phyloP scores from a whole-genome alignment of 1,139 yeast species.

The Blastobotrys buckinghamii region DNA sequence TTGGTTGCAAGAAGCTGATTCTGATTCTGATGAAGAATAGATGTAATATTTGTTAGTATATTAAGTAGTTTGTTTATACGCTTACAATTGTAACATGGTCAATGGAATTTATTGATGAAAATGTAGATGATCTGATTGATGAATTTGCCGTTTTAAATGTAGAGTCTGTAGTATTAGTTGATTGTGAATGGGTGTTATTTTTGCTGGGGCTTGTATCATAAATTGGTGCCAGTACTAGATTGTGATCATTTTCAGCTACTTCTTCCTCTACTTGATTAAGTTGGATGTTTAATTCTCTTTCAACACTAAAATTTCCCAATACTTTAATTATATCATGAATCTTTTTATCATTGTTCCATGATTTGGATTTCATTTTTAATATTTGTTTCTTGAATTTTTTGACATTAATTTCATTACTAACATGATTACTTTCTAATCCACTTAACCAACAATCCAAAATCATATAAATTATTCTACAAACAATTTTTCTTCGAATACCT shows the following conservation, averaged over 20 bases:
- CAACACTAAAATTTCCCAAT: not conserved
- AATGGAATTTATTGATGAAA: no score
- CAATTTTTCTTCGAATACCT: not conserved
- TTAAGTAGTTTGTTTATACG: not conserved
- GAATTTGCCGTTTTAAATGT: no score
- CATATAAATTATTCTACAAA: not conserved
- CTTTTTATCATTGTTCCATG: not conserved
- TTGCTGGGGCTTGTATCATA: no score
- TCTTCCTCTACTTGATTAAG: no score
- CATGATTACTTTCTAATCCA: not conserved
- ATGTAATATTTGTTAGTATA: not conserved
- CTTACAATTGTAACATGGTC: not conserved
- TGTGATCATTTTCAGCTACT: no score
- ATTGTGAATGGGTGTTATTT: no score
- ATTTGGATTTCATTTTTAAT: not conserved
- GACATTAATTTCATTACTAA: not conserved
- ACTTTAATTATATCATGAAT: not conserved
- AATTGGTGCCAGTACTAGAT: no score
- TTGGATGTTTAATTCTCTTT: not conserved
- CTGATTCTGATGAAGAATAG: conserved; percentile 43
- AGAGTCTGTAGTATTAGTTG: no score
- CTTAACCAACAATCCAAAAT: not conserved
- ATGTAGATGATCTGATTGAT: no score
- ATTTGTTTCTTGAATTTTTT: not conserved
- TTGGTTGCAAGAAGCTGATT: conserved; percentile 95